Evolutionary conservation across 1,139 yeast genomes (phyloP).

Genomic region (Pichia sp.): DNA sequence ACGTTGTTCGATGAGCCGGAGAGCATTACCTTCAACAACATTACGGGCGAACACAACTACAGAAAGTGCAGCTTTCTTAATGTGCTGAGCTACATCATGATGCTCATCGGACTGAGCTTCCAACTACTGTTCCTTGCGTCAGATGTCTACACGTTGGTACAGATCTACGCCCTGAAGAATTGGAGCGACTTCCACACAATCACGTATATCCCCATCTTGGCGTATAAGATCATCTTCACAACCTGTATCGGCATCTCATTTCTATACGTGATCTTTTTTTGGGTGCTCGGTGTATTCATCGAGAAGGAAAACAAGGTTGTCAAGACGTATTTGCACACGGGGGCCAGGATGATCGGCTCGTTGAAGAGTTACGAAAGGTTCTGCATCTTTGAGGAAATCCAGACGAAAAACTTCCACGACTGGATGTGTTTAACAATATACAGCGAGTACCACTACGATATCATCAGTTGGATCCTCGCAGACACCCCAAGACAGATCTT

Average conservation of each 20-base stretch:
- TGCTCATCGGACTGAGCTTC: slow-evolving; percentile 50
- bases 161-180: slow-evolving; percentile 66
- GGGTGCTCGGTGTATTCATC: slow-evolving; percentile 56
- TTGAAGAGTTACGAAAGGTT: slow-evolving; percentile 58
- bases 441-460: slow-evolving; percentile 42
- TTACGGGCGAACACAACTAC: slow-evolving; percentile 45
- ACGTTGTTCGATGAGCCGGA: slow-evolving; percentile 21
- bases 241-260: slow-evolving; percentile 80
- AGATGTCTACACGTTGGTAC: slow-evolving; percentile 78
- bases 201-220: slow-evolving; percentile 56
- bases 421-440: slow-evolving; percentile 66
- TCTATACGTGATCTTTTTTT: slow-evolving; percentile 53
- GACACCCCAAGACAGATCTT: slow-evolving; percentile 89
- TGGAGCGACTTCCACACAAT: slow-evolving; percentile 58
- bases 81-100: slow-evolving; percentile 48
- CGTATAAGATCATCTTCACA: slow-evolving; percentile 77
- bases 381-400: slow-evolving; percentile 68
- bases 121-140: slow-evolving; percentile 60
- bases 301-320: slow-evolving; percentile 64
- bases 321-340: slow-evolving; percentile 61
- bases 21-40: slow-evolving; percentile 31
- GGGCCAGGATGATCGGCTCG: slow-evolving; percentile 58
- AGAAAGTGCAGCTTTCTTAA: slow-evolving; percentile 52
- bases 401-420: slow-evolving; percentile 63
- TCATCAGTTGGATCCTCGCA: slow-evolving; percentile 66